These are phyloP conservation scores for Eurotiales sp. DNA, from an alignment of 2,329 filamentous ascomycete genomes.

Conservation along the genomic window DNA sequence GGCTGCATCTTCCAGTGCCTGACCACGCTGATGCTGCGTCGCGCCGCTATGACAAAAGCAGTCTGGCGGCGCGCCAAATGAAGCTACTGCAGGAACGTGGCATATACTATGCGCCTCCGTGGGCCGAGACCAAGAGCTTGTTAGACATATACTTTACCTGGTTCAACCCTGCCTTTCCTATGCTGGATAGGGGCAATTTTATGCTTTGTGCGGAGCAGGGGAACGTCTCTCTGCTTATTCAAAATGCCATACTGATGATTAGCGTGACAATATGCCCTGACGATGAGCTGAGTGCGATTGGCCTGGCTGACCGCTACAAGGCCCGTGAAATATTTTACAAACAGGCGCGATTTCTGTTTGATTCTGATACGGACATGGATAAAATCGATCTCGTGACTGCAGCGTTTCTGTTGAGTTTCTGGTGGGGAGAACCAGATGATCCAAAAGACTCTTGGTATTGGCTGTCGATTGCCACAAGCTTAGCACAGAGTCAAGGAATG, in stretches of 20 bases:
- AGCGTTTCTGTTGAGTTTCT: conserved; percentile 25
- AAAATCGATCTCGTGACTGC: conserved; percentile 76
- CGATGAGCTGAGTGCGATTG: neutral
- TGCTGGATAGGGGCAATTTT: neutral
- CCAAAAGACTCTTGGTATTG: conserved; percentile 35
- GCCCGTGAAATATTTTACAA: neutral
- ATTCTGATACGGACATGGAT: conserved; percentile 82
- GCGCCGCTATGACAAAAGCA: neutral
- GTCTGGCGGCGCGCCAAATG: neutral
- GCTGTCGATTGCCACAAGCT: conserved; percentile 23
- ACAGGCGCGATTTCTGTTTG: conserved; percentile 55
- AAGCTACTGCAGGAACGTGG: neutral
- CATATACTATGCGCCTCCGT: neutral
- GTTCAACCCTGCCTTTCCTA: neutral
- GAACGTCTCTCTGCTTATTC: neutral
- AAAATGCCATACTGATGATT: neutral
- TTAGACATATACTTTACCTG: neutral
- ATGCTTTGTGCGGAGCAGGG: neutral
- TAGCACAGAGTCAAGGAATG: neutral
- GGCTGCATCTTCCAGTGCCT: neutral
- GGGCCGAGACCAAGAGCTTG: neutral
- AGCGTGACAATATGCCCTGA: neutral
- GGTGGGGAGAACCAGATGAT: conserved; percentile 20
- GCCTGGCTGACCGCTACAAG: neutral
- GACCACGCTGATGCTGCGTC: too few species aligned